Percentiles rank a stretch among this genome's conserved stretches.
These are phyloP conservation scores for Septoria petroselini DNA, from an alignment of 2,329 filamentous ascomycete genomes.

Conservation along the genomic window DNA sequence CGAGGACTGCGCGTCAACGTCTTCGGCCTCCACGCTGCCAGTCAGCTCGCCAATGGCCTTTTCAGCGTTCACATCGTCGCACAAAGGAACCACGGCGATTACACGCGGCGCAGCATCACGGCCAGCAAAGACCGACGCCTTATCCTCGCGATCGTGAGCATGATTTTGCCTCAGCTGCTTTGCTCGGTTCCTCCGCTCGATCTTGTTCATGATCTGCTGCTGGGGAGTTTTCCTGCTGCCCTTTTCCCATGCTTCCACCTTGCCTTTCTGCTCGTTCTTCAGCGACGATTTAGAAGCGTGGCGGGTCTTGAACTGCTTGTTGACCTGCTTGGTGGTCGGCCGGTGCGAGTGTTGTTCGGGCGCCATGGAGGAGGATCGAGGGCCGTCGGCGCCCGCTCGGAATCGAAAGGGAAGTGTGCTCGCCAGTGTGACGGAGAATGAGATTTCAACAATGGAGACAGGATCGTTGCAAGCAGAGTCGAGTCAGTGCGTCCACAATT, in stretches of 20 bases:
- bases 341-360: slow-evolving; percentile 77
- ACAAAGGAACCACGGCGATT: slow-evolving; percentile 83
- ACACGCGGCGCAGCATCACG: slow-evolving; percentile 82
- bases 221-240: slow-evolving; percentile 76
- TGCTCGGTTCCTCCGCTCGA: slow-evolving; percentile 90
- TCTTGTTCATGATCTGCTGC: slow-evolving; percentile 95
- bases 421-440: slow-evolving; percentile 30
- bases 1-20: slow-evolving; percentile 55
- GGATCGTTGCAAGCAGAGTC: no score
- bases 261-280: slow-evolving; percentile 83
- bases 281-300: slow-evolving; percentile 85
- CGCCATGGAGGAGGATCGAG: slow-evolving; percentile 63
- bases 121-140: slow-evolving; percentile 78
- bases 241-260: slow-evolving; percentile 65
- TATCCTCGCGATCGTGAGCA: slow-evolving; percentile 75
- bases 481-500: no score
- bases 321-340: slow-evolving; percentile 80
- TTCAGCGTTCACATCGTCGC: slow-evolving; percentile 65
- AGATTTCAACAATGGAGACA: no score
- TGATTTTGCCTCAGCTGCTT: slow-evolving; percentile 85
- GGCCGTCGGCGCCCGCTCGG: slow-evolving; percentile 65
- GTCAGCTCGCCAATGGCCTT: slow-evolving; percentile 70
- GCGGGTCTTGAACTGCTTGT: slow-evolving; percentile 90
- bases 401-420: slow-evolving; percentile 67
- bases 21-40: slow-evolving; percentile 72